Evolutionary conservation across 2,329 filamentous ascomycete genomes (phyloP).

Genomic region (Rhinocladiella similis): DNA sequence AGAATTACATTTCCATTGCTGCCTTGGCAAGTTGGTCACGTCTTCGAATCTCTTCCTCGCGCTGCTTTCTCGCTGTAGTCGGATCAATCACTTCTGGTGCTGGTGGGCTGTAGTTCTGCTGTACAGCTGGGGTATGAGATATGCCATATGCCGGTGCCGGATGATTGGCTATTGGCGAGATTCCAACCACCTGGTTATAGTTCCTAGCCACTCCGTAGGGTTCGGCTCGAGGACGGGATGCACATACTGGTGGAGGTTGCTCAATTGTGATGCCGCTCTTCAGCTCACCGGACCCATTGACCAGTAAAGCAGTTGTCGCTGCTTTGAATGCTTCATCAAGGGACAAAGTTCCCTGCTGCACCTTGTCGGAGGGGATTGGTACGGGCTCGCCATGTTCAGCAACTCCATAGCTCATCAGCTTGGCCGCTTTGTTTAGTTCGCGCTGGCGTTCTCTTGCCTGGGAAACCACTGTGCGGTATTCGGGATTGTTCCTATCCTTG

Average conservation of each 20-base stretch:
- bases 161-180: too few relatives aligned
- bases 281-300: not conserved
- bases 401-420: slow-evolving; percentile 12
- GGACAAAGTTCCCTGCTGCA: not conserved
- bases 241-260: too few relatives aligned
- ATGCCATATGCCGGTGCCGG: too few relatives aligned
- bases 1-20: slow-evolving; percentile 19
- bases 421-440: slow-evolving; percentile 15
- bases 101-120: not conserved
- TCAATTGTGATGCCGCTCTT: not conserved
- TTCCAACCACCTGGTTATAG: too few relatives aligned
- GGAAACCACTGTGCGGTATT: slow-evolving; percentile 15
- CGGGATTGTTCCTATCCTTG: slow-evolving; percentile 18
- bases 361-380: not conserved
- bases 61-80: slow-evolving; percentile 6
- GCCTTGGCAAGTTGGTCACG: slow-evolving; percentile 20
- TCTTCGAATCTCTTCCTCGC: slow-evolving; percentile 17
- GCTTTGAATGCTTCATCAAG: slow-evolving; percentile 9
- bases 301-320: slow-evolving; percentile 3
- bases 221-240: not conserved
- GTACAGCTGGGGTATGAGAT: not conserved
- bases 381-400: not conserved
- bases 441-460: slow-evolving; percentile 17
- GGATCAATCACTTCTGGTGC: not conserved
- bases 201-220: not conserved